phyloP scores from a whole-genome alignment of 2,329 filamentous ascomycete species.

The Xylariaceae sp. region DNA sequence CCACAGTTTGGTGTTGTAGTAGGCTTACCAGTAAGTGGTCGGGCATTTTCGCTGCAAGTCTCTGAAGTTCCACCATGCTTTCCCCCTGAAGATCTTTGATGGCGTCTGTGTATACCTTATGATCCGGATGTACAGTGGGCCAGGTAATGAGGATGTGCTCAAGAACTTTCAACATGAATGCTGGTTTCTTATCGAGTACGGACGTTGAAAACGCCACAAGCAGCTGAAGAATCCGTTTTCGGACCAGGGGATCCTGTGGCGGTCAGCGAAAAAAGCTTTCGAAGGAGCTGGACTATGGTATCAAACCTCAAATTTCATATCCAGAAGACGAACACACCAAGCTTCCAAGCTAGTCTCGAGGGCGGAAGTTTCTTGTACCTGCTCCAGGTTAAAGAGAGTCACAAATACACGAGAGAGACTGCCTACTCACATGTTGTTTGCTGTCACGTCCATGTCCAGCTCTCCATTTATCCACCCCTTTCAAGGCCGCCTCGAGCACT shows the following conservation, averaged over 20 bases:
- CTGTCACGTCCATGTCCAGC: conserved; percentile 16
- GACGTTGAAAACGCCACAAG: conserved; percentile 81
- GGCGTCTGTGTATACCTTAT: conserved; percentile 75
- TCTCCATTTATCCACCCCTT: conserved; percentile 82
- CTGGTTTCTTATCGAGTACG: conserved; percentile 70
- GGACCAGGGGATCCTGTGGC: conserved; percentile 69
- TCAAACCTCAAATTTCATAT: conserved; percentile 62
- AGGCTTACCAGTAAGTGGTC: conserved; percentile 72
- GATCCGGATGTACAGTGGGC: conserved; percentile 66
- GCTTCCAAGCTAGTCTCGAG: conserved; percentile 63
- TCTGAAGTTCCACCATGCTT: conserved; percentile 81
- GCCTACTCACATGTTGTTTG: conserved; percentile 19
- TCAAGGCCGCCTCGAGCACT: conserved; percentile 82
- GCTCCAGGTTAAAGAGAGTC: conserved; percentile 17
- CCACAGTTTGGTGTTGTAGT: conserved; percentile 11
- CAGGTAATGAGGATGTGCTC: conserved; percentile 87
- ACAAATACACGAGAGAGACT: neutral
- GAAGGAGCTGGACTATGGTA: neutral
- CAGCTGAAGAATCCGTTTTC: conserved; percentile 75
- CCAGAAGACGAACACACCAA: conserved; percentile 70
- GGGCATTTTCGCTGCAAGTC: conserved; percentile 84
- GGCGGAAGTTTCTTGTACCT: conserved; percentile 49
- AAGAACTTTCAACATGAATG: conserved; percentile 82
- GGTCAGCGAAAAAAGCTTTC: conserved; percentile 18
- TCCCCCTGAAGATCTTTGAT: conserved; percentile 84